Base-by-base conservation (phyloP, 805 yeast genomes). In the Kodamaea lidongshanica region DNA sequence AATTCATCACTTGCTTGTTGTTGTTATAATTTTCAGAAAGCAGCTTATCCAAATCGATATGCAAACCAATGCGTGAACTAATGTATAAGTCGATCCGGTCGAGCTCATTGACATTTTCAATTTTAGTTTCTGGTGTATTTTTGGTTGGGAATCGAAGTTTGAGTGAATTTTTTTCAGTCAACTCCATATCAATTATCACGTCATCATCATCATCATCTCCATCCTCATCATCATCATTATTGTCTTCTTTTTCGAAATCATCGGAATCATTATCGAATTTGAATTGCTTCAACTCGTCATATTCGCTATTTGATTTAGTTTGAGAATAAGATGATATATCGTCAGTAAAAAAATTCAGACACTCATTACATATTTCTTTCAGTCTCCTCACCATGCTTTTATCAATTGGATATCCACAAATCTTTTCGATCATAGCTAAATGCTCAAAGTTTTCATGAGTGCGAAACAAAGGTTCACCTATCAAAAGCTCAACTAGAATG, bases 401-500 rank as follows among this genome's bases (percentile, higher is more conserved):
- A 43, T 71, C 76, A 9, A 82, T 65, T 11, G 54, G 64, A 39
- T 60, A 55, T 12, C 80, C 82, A 15, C 79, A 65, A 12, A 88
- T 73, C 41, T 75, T 77, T 55, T 92, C 89, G 82, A 92, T 92
- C 82, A 92, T 79, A 10, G 95, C 95, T 53, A 92, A 63, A 58
- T 92, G 99, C 55, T 89, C 97, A 29, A 79, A 62, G 53, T 89
- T 88, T 51, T 92, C 96, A 54, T 89, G 96, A 1, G 97, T 92
- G 42, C 85, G 87, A 57, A 89, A 92, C 14, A 92, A 61, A 1
- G 96, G 95, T 48, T 86, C 95, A 16, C 99, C 99, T 12, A 94
- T 85, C 21, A 84, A 78, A 28, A 92, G 59, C 58, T 92, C 99
- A 7, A 86, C 88, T 19, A 92, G 59, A 10, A 92, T 85, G 54